A percentile compares a stretch with the other conserved stretches of the same genome.
Evolutionary conservation across 2,329 filamentous ascomycete genomes (phyloP).

Genomic region (Diaporthe sp.): DNA sequence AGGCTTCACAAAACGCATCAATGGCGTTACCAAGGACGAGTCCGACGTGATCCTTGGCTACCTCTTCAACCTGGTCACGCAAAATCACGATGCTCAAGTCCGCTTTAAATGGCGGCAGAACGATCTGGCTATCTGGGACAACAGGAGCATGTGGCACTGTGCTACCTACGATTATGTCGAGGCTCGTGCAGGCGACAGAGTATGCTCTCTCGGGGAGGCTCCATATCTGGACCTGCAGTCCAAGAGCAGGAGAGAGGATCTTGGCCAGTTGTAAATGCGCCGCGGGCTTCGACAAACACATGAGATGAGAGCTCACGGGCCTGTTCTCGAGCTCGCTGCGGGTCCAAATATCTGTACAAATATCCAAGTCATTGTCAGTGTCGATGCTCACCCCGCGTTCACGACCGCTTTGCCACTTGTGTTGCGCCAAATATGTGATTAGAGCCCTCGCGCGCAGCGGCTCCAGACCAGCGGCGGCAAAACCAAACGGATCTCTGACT

Average conservation of each 20-base stretch:
- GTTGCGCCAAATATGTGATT: not conserved
- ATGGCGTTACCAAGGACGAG: constrained; percentile 64
- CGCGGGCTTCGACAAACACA: not conserved
- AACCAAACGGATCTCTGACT: not conserved
- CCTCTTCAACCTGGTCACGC: constrained; percentile 57
- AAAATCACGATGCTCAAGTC: constrained; percentile 69
- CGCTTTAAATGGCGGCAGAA: constrained; percentile 64
- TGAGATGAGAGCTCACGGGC: not conserved
- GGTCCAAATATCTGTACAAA: not conserved
- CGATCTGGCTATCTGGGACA: constrained; percentile 74
- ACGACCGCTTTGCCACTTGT: not conserved
- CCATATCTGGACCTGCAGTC: constrained; percentile 53
- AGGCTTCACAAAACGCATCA: constrained; percentile 64
- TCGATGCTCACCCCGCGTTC: not conserved
- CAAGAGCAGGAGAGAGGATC: constrained; percentile 50
- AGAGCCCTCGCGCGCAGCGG: not conserved
- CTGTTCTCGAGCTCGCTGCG: not conserved
- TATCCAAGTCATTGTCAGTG: not conserved
- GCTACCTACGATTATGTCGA: constrained; percentile 71
- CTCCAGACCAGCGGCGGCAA: not conserved
- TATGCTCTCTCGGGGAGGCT: constrained; percentile 54
- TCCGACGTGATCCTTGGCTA: constrained; percentile 61
- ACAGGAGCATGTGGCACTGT: constrained; percentile 60
- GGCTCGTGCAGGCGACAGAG: constrained; percentile 53
- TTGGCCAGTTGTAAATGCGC: constrained; percentile 37